These are phyloP conservation scores for Arthrocladium fulminans DNA, from an alignment of 2,329 filamentous ascomycete genomes.

Conservation along the genomic window DNA sequence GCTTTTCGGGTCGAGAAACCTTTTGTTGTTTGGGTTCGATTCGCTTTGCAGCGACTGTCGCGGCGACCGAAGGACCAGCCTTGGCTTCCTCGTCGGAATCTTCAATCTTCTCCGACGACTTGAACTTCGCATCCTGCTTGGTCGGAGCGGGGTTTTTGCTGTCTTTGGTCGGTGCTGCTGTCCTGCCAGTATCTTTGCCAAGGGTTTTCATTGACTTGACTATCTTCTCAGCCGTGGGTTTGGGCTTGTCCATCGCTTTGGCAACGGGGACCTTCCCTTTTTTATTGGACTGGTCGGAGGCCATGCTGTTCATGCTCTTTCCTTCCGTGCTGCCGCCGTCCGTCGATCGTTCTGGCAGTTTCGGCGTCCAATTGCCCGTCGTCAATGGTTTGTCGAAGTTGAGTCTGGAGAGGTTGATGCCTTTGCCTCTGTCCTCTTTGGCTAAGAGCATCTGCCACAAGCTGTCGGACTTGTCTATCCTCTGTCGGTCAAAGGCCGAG, in stretches of 20 bases:
- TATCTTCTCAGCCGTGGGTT: constrained; percentile 10
- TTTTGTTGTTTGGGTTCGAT: constrained; percentile 11
- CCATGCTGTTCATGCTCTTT: constrained; percentile 7
- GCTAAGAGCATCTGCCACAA: constrained; percentile 55
- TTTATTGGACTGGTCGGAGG: neutral
- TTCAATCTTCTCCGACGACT: constrained; percentile 46
- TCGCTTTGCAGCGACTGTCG: constrained; percentile 5
- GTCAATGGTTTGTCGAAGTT: constrained; percentile 34
- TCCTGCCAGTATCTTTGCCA: constrained; percentile 24
- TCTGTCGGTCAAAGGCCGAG: constrained; percentile 53
- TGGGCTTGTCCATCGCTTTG: constrained; percentile 12
- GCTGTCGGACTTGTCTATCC: constrained; percentile 51
- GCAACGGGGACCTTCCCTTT: constrained; percentile 5
- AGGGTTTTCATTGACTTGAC: neutral
- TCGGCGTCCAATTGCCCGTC: constrained; percentile 9
- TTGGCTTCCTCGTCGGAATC: constrained; percentile 45
- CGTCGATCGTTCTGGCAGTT: constrained; percentile 1
- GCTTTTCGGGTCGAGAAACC: constrained; percentile 9
- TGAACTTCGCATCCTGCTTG: constrained; percentile 36
- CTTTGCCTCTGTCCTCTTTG: constrained; percentile 52
- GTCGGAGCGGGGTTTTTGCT: neutral
- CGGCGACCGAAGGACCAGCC: constrained; percentile 10
- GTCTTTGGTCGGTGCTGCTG: neutral
- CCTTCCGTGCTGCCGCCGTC: constrained; percentile 7
- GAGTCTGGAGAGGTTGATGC: constrained; percentile 51